A percentile compares a stretch with the other conserved stretches of the same genome.
Evolutionary conservation across 2,329 filamentous ascomycete species (phyloP).

Genomic region (Aureobasidium zeae): DNA sequence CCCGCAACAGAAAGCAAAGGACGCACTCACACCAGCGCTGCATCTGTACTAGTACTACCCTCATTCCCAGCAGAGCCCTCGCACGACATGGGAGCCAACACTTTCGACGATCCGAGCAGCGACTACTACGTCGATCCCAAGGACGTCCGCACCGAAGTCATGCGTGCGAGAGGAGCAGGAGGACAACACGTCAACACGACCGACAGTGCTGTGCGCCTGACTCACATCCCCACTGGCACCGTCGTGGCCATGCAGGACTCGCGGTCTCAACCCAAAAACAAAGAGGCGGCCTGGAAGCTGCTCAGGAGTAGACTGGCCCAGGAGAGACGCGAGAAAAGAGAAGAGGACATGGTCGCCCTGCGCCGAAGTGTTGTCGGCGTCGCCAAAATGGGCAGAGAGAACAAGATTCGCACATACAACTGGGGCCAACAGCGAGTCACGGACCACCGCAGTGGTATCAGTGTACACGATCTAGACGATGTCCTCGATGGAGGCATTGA

Average conservation of each 20-base stretch:
- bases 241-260: constrained; percentile 88
- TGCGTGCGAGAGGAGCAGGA: constrained; percentile 84
- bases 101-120: constrained; percentile 70
- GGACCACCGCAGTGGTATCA: constrained; percentile 73
- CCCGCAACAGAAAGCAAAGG: constrained; percentile 86
- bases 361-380: constrained; percentile 71
- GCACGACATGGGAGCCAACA: constrained; percentile 46
- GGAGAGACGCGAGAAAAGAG: constrained; percentile 66
- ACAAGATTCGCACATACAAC: constrained; percentile 94
- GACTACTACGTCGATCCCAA: constrained; percentile 82
- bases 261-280: constrained; percentile 81
- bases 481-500: constrained; percentile 68
- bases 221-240: constrained; percentile 77
- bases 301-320: constrained; percentile 76
- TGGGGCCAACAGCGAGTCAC: constrained; percentile 70
- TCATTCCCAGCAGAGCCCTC: constrained; percentile 56
- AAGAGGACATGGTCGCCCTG: constrained; percentile 67
- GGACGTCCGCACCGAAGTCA: constrained; percentile 77
- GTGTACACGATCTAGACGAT: constrained; percentile 69
- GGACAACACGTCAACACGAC: constrained; percentile 99
- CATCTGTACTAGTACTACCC: constrained; percentile 84
- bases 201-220: constrained; percentile 87
- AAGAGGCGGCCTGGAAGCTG: constrained; percentile 77
- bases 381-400: constrained; percentile 71
- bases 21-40: constrained; percentile 85